Base-by-base conservation (phyloP, 306 rosid species). In the Mimosa bimucronata region DNA sequence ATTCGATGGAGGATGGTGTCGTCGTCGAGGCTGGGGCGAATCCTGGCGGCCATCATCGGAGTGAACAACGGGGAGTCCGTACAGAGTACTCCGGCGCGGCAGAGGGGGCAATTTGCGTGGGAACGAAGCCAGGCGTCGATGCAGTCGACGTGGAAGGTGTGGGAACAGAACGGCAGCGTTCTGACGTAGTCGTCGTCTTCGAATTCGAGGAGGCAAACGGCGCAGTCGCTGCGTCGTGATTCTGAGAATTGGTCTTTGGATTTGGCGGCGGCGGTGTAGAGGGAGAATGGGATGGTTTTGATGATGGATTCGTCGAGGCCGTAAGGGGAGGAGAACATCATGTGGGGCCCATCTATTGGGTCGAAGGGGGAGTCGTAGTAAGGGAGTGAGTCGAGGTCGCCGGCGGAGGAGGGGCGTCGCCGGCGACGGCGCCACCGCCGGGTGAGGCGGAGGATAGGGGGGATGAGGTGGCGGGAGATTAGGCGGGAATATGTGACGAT, bases 61-160 rank as follows among this genome's bases (percentile, higher is more conserved):
- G 88, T 81, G 71, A 94, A 94, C 0, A 94, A 92, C 0, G 97
- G 98, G 3, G 98, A 92, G 2, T 88, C 94, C 1, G 94, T 83
- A 31, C 95, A 84, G 77, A 94, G 83, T 16, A 94, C 89, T 2
- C 88, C 97, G 52, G 97, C 90, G 30, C 98, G 97, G 88, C 97
- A 94, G 77, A 94, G 97, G 0, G 98, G 98, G 53, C 98, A 94
- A 85, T 91, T 94, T 9, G 97, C 97, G 87, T 94, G 98, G 0
- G 98, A 94, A 62, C 97, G 81, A 6, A 94, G 92, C 98, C 98
- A 94, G 21, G 89, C 87, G 45, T 94, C 98, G 84, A 94, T 94
- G 77, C 98, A 94, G 10, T 94, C 98, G 0, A 90, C 84, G 73
- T 94, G 98, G 68, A 94, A 94, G 0, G 94, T 91, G 88, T 94